phyloP scores from a whole-genome alignment of 2,329 filamentous ascomycete species.

The Aspergillus oerlinghausenensis region DNA sequence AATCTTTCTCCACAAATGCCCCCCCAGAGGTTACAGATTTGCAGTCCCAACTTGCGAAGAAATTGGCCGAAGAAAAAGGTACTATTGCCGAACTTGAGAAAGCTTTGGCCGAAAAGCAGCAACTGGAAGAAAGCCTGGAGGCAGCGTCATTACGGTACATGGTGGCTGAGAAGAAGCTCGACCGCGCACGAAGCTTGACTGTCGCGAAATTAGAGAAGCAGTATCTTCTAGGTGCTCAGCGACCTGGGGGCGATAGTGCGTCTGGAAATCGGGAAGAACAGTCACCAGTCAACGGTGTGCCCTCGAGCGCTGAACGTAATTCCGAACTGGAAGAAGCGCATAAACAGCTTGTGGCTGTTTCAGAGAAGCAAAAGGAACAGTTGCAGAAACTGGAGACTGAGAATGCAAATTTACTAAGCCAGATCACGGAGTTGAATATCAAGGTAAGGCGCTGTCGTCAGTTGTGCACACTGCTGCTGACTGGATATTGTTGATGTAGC shows the following conservation, averaged over 20 bases:
- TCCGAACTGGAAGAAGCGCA: slow-evolving; percentile 70
- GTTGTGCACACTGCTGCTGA: not conserved
- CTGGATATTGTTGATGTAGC: slow-evolving; percentile 30
- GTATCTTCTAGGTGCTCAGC: slow-evolving; percentile 64
- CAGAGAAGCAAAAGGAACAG: slow-evolving; percentile 83
- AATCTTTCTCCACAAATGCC: slow-evolving; percentile 44
- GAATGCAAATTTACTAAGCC: slow-evolving; percentile 67
- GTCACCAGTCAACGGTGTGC: slow-evolving; percentile 51
- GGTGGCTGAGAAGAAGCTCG: slow-evolving; percentile 90
- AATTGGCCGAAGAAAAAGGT: slow-evolving; percentile 78
- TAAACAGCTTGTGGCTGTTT: slow-evolving; percentile 70
- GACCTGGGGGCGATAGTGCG: slow-evolving; percentile 44
- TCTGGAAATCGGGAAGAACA: slow-evolving; percentile 49
- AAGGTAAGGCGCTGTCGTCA: slow-evolving; percentile 38
- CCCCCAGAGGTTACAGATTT: slow-evolving; percentile 67
- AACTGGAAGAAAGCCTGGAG: slow-evolving; percentile 80
- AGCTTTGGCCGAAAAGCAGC: slow-evolving; percentile 72
- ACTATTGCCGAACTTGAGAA: slow-evolving; percentile 72
- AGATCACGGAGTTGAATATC: slow-evolving; percentile 68
- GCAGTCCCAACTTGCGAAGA: slow-evolving; percentile 67
- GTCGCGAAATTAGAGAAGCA: slow-evolving; percentile 91
- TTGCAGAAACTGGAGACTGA: slow-evolving; percentile 73
- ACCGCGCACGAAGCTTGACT: slow-evolving; percentile 80
- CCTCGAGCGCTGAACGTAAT: slow-evolving; percentile 51
- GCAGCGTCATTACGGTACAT: slow-evolving; percentile 86